Evolutionary conservation across 805 yeast species (phyloP), one percentile per base, ranked within the genome.

Genomic region (Kodamaea kakaduensis): DNA sequence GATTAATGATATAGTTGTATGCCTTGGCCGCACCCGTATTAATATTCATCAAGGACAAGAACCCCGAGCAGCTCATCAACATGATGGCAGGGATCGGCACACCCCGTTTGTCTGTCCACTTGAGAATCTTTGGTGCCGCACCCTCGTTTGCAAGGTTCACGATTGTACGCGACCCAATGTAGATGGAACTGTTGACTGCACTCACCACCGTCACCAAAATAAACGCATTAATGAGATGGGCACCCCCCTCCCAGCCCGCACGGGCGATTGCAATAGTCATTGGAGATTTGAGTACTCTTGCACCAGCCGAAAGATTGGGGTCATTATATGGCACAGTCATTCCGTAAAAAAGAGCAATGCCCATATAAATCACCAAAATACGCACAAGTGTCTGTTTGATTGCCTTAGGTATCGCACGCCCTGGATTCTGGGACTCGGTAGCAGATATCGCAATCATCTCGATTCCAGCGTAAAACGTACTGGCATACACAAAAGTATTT

Each of bases 151-250:
- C 78, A 67, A 81, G 69, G 36, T 74, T 77, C 43, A 81, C 75
- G 9, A 82, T 62, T 1, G 86, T 72, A 54, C 89, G 67, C 3
- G 85, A 75, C 8, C 84, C 85, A 54, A 81, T 70, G 54, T 76
- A 82, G 34, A 81, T 75, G 22, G 83, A 74, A 26, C 83, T 71
- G 58, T 82, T 82, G 49, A 81, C 75, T 5, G 89, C 84, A 20
- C 84, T 77, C 26, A 83, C 55, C 47, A 84, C 75, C 2, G 83
- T 78, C 9, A 79, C 51, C 39, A 80, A 59, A 42, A 82, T 72
- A 47, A 83, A 72, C 0, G 86, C 77, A 43, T 78, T 78, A 44
- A 78, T 63, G 42, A 78, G 64, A 47, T 80, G 73, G 7, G 73
- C 64, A 17, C 69, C 71, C 10, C 59, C 61, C 3, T 36, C 41